These are phyloP conservation scores for Arachis stenosperma DNA, from an alignment of 306 rosid genomes.

Conservation along the genomic window DNA sequence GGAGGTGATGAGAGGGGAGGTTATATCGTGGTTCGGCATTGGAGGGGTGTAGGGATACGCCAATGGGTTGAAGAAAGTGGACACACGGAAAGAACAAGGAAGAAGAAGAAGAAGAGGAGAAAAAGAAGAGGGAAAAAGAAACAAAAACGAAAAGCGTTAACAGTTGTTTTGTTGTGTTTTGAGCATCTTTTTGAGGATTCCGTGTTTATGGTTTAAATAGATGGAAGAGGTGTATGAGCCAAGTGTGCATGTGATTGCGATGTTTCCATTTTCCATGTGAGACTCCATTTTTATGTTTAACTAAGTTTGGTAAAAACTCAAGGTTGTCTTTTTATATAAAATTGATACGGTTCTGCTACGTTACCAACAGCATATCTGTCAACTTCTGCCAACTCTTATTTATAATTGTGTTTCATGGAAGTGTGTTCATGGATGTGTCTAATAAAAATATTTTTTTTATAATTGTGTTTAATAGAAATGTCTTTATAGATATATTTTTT, in stretches of 20 bases:
- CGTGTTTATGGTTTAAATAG: background rate
- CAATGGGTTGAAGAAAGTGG: background rate
- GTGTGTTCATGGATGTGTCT: no score
- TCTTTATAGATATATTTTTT: no score
- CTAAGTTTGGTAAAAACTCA: no score
- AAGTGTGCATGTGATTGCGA: background rate
- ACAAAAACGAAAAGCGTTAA: background rate
- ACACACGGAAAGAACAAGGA: background rate
- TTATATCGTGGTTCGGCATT: slow-evolving; percentile 66
- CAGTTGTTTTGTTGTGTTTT: background rate
- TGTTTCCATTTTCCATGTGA: background rate
- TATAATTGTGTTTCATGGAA: no score
- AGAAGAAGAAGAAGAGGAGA: background rate
- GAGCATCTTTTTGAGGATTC: background rate
- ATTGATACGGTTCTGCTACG: no score
- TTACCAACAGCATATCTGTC: no score
- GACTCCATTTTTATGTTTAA: background rate
- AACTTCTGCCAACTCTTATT: no score
- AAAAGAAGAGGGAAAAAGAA: background rate
- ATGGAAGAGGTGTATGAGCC: background rate
- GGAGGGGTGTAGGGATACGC: background rate
- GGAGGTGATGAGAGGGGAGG: slow-evolving; percentile 67
- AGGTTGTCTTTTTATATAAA: no score
- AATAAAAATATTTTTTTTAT: no score
- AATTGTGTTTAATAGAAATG: no score